Base-by-base conservation (phyloP, 306 rosid species). In the Lupinus albus region DNA sequence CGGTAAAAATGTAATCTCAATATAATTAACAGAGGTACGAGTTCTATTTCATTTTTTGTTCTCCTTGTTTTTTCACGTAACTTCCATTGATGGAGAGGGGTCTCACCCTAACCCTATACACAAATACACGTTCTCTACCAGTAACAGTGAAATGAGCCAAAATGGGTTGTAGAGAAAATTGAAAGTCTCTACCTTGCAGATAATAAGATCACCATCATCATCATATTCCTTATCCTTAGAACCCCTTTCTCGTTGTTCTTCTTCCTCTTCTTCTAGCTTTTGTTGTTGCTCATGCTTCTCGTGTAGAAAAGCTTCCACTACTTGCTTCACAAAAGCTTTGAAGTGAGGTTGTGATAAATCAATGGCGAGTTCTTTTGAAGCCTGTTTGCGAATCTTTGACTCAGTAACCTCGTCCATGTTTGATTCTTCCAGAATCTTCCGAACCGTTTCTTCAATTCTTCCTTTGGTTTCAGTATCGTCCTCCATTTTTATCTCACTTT, bases 401-500 rank as follows among this genome's bases (percentile, higher is more conserved):
- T 93, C 99, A 0, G 96, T 90, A 33, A 88, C 70, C 51, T 88
- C 80, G 64, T 90, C 91, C 96, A 90, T 86, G 82, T 93, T 55
- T 8, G 99, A 88, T 15, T 78, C 82, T 38, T 86, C 68, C 5
- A 93, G 75, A 64, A 90, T 88, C 49, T 35, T 77, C 5, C 87
- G 80, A 63, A 93, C 94, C 1, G 92, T 68, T 68, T 70, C 84
- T 38, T 85, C 84, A 75, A 93, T 86, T 69, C 73, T 82, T 45
- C 41, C 81, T 42, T 76, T 78, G 9, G 66, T 74, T 73, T 88
- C 85, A 4, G 84, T 56, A 17, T 90, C 94, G 21, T 90, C 94
- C 35, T 82, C 97, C 97, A 93, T 89, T 59, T 25, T 25, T 25
- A 0, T 4, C 30, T 25, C n/a, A 25, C 4, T 25, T 25, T 25